Base-by-base conservation (phyloP, 768 basidiomycete species). In the Termitomyces sp. region DNA sequence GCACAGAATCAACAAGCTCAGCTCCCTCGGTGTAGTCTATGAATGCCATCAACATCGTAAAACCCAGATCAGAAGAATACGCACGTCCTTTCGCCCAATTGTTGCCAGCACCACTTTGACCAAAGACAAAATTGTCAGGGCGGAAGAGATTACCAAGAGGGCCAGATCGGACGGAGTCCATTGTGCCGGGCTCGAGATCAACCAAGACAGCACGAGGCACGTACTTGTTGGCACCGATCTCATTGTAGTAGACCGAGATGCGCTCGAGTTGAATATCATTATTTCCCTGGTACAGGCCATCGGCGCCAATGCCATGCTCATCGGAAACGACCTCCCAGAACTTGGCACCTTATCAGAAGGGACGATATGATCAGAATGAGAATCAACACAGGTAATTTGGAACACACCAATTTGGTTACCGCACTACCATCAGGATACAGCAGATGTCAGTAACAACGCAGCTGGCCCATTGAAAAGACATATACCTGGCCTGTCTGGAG, bases 61-160 rank as follows among this genome's bases (percentile, higher is more conserved):
- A 24, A 28, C 26, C n/a, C 42, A 56, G 35, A 57, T 58, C 20
- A 30, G 51, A 46, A 44, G 24, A 28, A 50, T 40, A 90, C 92
- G 84, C 70, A 94, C 90, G 90, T 81, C 96, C 96, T 88, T 98
- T 99, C 24, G 97, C 96, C 97, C 97, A 98, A 80, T 98, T 98
- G 86, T 99, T 98, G 70, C 96, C 95, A 66, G 94, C 96, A 77
- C 94, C 94, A 73, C 87, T 94, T 76, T 98, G 96, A 56, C 94
- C 96, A 64, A 95, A 97, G 68, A 98, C 94, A 69, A 96, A 96
- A 83, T 97, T 98, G 78, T 97, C 95, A 38, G 95, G 95, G 67
- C 93, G 88, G 91, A 97, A 98, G 63, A 98, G 86, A 63, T 78
- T 77, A 69, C 95, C 94, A 55, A 96, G 83, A 65, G 93, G 91